Conservation (phyloP, 2,329 filamentous ascomycete species). For the Fusarium veterinarium region DNA sequence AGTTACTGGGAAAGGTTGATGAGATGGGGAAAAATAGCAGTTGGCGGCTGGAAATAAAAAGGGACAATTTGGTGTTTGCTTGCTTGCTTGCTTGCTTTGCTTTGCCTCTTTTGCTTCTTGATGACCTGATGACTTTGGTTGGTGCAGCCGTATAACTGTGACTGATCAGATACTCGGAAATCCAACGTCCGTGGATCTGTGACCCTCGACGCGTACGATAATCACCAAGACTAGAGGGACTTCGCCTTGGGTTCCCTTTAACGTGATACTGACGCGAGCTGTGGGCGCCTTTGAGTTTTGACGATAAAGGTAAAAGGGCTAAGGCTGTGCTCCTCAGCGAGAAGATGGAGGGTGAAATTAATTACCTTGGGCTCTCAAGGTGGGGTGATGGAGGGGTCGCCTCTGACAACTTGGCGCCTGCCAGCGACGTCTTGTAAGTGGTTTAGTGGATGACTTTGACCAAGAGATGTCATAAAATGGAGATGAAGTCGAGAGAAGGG, state of each 20-base stretch:
- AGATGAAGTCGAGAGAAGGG: not conserved
- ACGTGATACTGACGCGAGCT: not conserved
- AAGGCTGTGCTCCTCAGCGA: not conserved
- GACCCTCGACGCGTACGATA: not conserved
- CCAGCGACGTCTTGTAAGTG: conserved; percentile 28
- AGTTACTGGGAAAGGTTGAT: conserved; percentile 4
- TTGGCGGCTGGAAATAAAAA: not conserved
- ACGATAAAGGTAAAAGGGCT: not conserved
- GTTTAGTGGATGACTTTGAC: not conserved
- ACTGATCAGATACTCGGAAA: conserved; percentile 16
- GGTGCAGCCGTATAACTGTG: conserved; percentile 12
- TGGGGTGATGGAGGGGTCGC: conserved; percentile 40
- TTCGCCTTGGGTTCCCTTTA: conserved; percentile 5
- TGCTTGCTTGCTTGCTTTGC: not conserved
- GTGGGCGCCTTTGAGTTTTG: not conserved
- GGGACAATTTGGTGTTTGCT: not conserved
- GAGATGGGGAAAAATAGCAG: not conserved
- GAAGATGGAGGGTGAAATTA: not conserved
- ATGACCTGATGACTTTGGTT: conserved; percentile 18
- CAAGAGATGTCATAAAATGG: not conserved
- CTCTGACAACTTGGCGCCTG: conserved; percentile 26
- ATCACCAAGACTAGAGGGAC: not conserved
- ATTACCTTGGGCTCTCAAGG: conserved; percentile 1
- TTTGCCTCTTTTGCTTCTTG: conserved; percentile 20
- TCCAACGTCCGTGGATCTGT: conserved; percentile 2